phyloP scores from a whole-genome alignment of 768 basidiomycete genomes.

The Trametes cinnabarina region DNA sequence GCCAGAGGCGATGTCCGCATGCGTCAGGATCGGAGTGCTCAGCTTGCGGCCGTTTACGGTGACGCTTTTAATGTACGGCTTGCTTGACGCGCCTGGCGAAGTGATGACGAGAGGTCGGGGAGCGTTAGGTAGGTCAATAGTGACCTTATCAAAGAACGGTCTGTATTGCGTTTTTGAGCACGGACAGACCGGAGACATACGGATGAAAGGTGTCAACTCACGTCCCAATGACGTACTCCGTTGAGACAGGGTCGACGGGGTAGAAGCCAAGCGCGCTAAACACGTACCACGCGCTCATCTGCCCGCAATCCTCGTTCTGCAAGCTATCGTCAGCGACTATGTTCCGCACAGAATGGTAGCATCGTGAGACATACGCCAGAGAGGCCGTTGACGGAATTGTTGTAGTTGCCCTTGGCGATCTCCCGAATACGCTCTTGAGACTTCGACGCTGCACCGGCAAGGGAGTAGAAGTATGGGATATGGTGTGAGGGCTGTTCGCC shows the following conservation, averaged over 20 bases:
- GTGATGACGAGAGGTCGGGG: constrained; percentile 45
- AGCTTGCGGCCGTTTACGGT: constrained; percentile 51
- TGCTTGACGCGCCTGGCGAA: constrained; percentile 55
- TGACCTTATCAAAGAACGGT: constrained; percentile 55
- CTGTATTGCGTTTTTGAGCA: constrained; percentile 15
- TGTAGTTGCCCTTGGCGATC: constrained; percentile 64
- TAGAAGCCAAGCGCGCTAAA: constrained; percentile 84
- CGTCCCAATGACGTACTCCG: constrained; percentile 75
- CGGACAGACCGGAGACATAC: not conserved
- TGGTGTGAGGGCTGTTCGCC: constrained; percentile 71
- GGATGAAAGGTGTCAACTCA: constrained; percentile 31
- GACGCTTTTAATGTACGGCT: constrained; percentile 60
- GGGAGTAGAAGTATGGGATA: constrained; percentile 78
- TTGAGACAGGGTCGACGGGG: constrained; percentile 78
- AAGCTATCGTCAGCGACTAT: too few relatives aligned
- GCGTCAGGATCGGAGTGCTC: constrained; percentile 49
- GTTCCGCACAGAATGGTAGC: not conserved
- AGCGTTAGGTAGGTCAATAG: constrained; percentile 50
- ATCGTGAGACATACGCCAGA: constrained; percentile 53
- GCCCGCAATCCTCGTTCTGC: constrained; percentile 87
- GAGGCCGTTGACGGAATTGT: constrained; percentile 64
- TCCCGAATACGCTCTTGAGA: constrained; percentile 69
- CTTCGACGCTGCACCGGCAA: constrained; percentile 69
- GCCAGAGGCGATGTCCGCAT: constrained; percentile 59
- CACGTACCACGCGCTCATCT: constrained; percentile 89